Evolutionary conservation across 768 basidiomycete genomes (phyloP).

Genomic region (Macrolepiota albuminosa): DNA sequence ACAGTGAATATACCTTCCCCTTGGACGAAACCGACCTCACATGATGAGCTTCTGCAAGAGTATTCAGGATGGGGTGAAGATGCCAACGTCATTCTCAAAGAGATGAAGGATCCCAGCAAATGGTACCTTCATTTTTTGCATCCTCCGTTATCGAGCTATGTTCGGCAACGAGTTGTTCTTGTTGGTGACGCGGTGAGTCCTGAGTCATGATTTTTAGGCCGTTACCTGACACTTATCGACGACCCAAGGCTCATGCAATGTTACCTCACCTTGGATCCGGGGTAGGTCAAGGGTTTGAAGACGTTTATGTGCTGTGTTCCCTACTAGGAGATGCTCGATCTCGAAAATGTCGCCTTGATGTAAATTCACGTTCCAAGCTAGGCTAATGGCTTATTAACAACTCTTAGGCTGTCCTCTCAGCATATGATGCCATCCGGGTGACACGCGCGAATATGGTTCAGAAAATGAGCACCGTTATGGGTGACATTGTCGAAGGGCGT

Average conservation of each 20-base stretch:
- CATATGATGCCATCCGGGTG: slow-evolving; percentile 40
- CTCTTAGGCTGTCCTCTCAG: slow-evolving; percentile 37
- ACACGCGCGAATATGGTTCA: slow-evolving; percentile 49
- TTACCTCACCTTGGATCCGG: slow-evolving; percentile 55
- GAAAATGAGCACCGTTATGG: slow-evolving; percentile 33
- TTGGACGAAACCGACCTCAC: slow-evolving; percentile 38
- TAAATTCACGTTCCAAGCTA: slow-evolving; percentile 14
- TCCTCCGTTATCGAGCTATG: slow-evolving; percentile 40
- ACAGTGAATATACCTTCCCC: slow-evolving; percentile 25
- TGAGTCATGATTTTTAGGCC: background rate
- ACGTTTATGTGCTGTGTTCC: slow-evolving; percentile 40
- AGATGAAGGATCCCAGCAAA: slow-evolving; percentile 40
- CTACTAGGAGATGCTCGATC: slow-evolving; percentile 41
- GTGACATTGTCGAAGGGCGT: slow-evolving; percentile 39
- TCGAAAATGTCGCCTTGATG: slow-evolving; percentile 34
- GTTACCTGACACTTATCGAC: background rate
- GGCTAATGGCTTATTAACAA: background rate
- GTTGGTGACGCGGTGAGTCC: slow-evolving; percentile 48
- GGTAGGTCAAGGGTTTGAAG: slow-evolving; percentile 58
- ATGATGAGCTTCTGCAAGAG: slow-evolving; percentile 37
- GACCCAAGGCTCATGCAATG: slow-evolving; percentile 52
- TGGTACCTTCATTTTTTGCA: slow-evolving; percentile 49
- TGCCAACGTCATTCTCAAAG: slow-evolving; percentile 32
- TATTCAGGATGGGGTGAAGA: slow-evolving; percentile 46
- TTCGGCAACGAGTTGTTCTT: slow-evolving; percentile 41